Conservation (phyloP, 257 asterid species). For the Scutellaria minor region DNA sequence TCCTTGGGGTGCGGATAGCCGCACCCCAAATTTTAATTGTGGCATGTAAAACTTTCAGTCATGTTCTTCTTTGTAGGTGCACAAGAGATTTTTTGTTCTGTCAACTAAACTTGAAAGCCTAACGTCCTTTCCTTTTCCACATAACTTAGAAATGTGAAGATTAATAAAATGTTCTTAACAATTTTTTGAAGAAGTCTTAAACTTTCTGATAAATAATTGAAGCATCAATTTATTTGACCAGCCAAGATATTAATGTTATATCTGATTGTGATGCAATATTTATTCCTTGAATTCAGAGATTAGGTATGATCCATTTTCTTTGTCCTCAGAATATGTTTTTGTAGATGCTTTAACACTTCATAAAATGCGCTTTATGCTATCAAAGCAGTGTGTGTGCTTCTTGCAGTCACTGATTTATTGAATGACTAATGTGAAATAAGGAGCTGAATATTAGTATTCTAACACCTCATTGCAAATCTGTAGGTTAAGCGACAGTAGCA, state of each 20-base stretch:
- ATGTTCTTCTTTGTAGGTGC: background rate
- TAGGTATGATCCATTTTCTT: background rate
- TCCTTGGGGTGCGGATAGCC: too few relatives aligned
- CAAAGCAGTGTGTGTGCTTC: background rate
- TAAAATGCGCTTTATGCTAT: constrained; percentile 6
- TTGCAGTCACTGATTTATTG: background rate
- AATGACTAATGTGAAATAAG: background rate
- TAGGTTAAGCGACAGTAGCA: constrained; percentile 31
- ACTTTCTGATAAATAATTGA: background rate
- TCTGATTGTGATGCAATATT: background rate
- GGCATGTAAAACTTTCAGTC: constrained; percentile 8
- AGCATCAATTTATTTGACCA: background rate
- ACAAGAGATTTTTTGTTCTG: constrained; percentile 5
- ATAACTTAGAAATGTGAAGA: background rate
- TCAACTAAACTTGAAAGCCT: constrained; percentile 23
- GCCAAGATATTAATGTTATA: background rate
- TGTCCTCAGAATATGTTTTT: background rate
- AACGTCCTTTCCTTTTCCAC: constrained; percentile 11
- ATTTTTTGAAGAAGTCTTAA: background rate
- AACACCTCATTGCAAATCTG: constrained; percentile 15
- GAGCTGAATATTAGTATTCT: background rate
- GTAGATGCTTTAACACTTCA: background rate
- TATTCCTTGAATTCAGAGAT: background rate
- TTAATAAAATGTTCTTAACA: background rate
- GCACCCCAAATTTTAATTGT: constrained; percentile 25